A percentile compares a stretch with the other conserved stretches of the same genome.
Conservation (phyloP, 2,329 filamentous ascomycete genomes). For the Aspergillus udagawae region DNA sequence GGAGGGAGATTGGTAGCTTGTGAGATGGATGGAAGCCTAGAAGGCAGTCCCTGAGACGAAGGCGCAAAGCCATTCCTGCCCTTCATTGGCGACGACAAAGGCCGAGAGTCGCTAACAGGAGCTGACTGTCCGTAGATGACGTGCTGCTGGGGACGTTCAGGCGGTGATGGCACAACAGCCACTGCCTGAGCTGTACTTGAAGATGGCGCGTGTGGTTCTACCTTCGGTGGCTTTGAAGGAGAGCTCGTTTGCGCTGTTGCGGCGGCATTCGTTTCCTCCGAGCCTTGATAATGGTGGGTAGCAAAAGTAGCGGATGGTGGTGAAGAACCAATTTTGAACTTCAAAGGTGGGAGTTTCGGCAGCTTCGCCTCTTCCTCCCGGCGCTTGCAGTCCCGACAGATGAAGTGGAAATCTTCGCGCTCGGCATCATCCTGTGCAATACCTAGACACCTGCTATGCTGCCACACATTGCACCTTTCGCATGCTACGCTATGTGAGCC, state of each 20-base stretch:
- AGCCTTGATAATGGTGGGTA: conserved; percentile 10
- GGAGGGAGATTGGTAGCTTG: conserved; percentile 29
- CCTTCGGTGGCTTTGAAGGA: conserved; percentile 15
- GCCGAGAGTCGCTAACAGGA: conserved; percentile 25
- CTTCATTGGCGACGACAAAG: conserved; percentile 32
- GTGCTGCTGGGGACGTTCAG: conserved; percentile 28
- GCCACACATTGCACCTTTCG: conserved; percentile 92
- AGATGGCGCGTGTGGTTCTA: conserved; percentile 12
- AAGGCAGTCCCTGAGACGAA: conserved; percentile 18
- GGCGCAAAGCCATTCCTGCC: conserved; percentile 25
- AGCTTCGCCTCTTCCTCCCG: conserved; percentile 60
- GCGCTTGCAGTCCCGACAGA: conserved; percentile 73
- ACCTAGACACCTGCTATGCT: conserved; percentile 88
- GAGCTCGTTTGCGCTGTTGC: conserved; percentile 19
- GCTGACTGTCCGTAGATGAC: conserved; percentile 12
- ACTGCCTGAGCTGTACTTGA: conserved; percentile 10
- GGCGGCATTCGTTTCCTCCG: conserved; percentile 22
- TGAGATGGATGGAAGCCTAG: conserved; percentile 25
- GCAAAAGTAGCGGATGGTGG: conserved; percentile 29
- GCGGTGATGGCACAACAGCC: conserved; percentile 21
- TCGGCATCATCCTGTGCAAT: conserved; percentile 77
- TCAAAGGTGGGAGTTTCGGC: conserved; percentile 60
- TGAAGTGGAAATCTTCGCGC: conserved; percentile 77
- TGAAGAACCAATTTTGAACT: conserved; percentile 53
- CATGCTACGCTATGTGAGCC: conserved; percentile 91